Percentiles rank a stretch among this genome's conserved stretches.
Conservation (phyloP, 306 rosid genomes). For the Crataegus laevigata region DNA sequence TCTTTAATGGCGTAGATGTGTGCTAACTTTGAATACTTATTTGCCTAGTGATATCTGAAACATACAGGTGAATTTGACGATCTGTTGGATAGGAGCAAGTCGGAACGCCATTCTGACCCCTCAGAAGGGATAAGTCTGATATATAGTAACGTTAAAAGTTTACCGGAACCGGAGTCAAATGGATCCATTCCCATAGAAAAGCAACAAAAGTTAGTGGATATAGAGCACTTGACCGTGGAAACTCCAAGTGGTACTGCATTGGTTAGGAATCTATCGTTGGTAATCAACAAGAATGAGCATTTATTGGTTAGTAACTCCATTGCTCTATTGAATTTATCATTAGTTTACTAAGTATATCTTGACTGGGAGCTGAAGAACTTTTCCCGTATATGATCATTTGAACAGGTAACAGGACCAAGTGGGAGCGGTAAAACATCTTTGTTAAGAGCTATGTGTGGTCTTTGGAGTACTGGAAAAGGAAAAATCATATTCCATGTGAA, state of each 20-base stretch:
- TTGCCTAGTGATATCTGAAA: constrained; percentile 3
- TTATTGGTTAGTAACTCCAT: constrained; percentile 52
- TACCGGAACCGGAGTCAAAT: constrained; percentile 51
- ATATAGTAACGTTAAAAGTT: constrained; percentile 37
- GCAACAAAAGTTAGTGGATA: constrained; percentile 44
- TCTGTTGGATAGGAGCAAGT: constrained; percentile 55
- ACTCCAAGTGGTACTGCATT: constrained; percentile 66
- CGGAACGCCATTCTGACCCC: constrained; percentile 37
- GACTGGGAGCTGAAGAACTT: constrained; percentile 9
- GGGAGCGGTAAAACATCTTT: constrained; percentile 92
- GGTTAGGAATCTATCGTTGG: constrained; percentile 60
- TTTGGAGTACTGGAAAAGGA: constrained; percentile 86
- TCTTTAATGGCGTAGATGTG: background rate
- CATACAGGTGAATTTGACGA: constrained; percentile 89
- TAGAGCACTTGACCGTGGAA: constrained; percentile 63
- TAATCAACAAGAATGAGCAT: constrained; percentile 55
- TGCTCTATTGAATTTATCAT: background rate
- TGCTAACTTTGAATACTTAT: constrained; percentile 4
- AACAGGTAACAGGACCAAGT: constrained; percentile 85
- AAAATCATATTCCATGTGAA: constrained; percentile 55
- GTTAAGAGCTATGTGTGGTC: constrained; percentile 92
- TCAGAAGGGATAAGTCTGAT: constrained; percentile 50
- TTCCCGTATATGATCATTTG: constrained; percentile 11
- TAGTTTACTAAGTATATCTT: background rate
- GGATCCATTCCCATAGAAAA: constrained; percentile 52